Conservation (phyloP, 257 asterid genomes). For the Perilla frutescens region DNA sequence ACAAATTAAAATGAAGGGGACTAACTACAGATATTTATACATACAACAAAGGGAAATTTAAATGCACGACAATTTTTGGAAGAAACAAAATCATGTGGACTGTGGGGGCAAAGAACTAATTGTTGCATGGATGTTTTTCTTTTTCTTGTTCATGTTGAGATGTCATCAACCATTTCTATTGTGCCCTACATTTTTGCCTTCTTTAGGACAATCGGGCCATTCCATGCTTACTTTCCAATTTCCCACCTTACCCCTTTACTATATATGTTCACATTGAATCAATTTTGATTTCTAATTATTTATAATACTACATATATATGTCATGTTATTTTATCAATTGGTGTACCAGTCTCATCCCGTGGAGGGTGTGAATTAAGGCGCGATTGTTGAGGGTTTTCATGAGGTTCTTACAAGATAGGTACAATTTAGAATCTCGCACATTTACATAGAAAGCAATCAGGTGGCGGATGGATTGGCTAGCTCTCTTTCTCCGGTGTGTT, state of each 20-base stretch:
- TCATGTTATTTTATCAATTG: too few relatives aligned
- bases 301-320: too few relatives aligned
- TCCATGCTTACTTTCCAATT: constrained; percentile 14
- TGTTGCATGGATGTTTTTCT: constrained; percentile 49
- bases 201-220: constrained; percentile 32
- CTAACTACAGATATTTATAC: constrained; percentile 33
- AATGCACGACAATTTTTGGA: not conserved
- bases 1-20: not conserved
- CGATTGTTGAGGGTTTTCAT: too few relatives aligned
- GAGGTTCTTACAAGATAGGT: too few relatives aligned
- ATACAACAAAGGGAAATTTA: not conserved
- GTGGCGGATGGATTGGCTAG: too few relatives aligned
- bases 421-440: too few relatives aligned
- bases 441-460: too few relatives aligned
- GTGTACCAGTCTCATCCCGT: too few relatives aligned
- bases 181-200: constrained; percentile 39
- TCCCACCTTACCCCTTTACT: not conserved
- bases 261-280: too few relatives aligned
- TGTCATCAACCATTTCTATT: constrained; percentile 34
- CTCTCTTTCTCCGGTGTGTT: too few relatives aligned
- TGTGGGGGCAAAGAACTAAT: constrained; percentile 56
- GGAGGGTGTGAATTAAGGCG: too few relatives aligned
- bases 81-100: constrained; percentile 57
- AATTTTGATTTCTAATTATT: too few relatives aligned
- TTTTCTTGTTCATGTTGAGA: constrained; percentile 30